These are phyloP conservation scores for Ramaria sp. DNA, from an alignment of 768 basidiomycete genomes.

Conservation along the genomic window DNA sequence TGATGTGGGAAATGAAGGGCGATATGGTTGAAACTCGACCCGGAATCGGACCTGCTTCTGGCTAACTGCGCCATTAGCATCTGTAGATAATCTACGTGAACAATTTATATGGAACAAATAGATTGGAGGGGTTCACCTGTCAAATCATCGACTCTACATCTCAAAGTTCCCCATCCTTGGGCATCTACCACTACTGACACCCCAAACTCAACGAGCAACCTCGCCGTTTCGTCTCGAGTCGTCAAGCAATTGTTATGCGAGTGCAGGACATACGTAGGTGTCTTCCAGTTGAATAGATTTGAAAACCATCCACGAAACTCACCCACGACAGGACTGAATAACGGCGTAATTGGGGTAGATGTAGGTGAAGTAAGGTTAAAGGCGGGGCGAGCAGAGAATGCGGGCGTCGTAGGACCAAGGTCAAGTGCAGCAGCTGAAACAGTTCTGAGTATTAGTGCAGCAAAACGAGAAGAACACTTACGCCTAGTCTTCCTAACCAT, in stretches of 20 bases:
- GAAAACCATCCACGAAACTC: slow-evolving; percentile 93
- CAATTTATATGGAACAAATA: background rate
- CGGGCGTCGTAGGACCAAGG: slow-evolving; percentile 30
- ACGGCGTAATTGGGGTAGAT: slow-evolving; percentile 12
- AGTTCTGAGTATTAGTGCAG: slow-evolving; percentile 1
- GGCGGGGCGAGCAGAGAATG: slow-evolving; percentile 35
- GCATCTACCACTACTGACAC: slow-evolving; percentile 49
- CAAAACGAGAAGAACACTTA: slow-evolving; percentile 24
- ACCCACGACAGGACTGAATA: slow-evolving; percentile 47
- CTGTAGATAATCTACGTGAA: slow-evolving; percentile 13
- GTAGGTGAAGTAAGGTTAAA: slow-evolving; percentile 10
- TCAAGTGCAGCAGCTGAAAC: slow-evolving; percentile 46
- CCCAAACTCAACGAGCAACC: slow-evolving; percentile 56
- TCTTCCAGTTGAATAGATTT: slow-evolving; percentile 89
- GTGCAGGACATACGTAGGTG: slow-evolving; percentile 42
- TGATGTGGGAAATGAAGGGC: slow-evolving; percentile 11
- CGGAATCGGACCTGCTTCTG: slow-evolving; percentile 77
- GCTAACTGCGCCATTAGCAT: slow-evolving; percentile 27
- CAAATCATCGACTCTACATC: slow-evolving; percentile 42
- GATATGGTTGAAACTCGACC: slow-evolving; percentile 52
- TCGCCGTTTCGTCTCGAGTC: slow-evolving; percentile 46
- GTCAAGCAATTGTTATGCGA: slow-evolving; percentile 43
- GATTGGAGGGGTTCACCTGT: slow-evolving; percentile 18
- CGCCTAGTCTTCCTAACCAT: slow-evolving; percentile 34
- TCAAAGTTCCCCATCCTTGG: slow-evolving; percentile 30